Base-by-base conservation (phyloP, 2,329 filamentous ascomycete genomes). In the Apiospora arundinis region DNA sequence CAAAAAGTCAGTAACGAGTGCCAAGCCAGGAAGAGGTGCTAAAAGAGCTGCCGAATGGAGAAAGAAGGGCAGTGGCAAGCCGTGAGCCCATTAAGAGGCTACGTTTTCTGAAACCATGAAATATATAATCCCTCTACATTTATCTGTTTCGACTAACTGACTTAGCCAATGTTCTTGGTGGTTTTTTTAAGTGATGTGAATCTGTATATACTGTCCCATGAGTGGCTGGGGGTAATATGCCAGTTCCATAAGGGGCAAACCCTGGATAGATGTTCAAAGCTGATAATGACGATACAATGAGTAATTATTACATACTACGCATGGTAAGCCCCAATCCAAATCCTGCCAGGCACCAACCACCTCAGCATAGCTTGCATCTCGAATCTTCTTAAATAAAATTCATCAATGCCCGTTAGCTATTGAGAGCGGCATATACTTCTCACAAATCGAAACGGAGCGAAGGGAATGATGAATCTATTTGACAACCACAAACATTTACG, bases 31-130 rank as follows among this genome's bases (percentile, higher is more conserved):
- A 68, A 74, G 78, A 65, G 79, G 79, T 5, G 79, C 79, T n/a
- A 77, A 72, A 68, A 75, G 79, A 71, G 79, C 79, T 28, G 76
- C 78, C 11, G 78, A 79, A 42, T 81, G 78, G 79, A 77, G 78
- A 70, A 78, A 80, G 72, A 79, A 74, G 71, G 75, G 75, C 23
- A 52, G 56, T 63, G 18, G 32, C 32, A 63, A 63, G 21, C 56
- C 56, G 9, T 63, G 21, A 3, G 21, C 32, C 32, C 56, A 21
- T n/a, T 63, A 21, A 40, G 56, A 18, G 8, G 3, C 21, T 16
- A 8, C 32, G 2, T 63, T 18, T 40, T 8, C 4, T 14, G 25
- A 40, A 40, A 14, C 56, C 9, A 12, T 8, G 18, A 40, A 40
- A 40, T 63, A 63, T 21, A 63, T 40, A 63, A 40, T 63, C n/a